These are phyloP conservation scores for Ascochyta clinopodiicola DNA, from an alignment of 2,329 filamentous ascomycete genomes.

Conservation along the genomic window DNA sequence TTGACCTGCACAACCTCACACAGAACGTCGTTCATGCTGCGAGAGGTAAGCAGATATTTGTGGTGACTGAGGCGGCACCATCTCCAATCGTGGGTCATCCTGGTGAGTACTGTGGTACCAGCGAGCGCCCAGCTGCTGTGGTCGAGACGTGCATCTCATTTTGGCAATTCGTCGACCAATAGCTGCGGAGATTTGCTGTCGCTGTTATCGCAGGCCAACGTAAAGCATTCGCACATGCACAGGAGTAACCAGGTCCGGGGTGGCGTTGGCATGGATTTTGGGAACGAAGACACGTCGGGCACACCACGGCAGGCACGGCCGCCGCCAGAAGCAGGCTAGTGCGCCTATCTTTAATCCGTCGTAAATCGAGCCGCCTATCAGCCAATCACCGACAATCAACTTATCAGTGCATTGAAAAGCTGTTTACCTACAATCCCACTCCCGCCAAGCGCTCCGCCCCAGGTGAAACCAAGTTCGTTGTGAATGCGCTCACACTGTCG, in stretches of 20 bases:
- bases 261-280: constrained; percentile 10
- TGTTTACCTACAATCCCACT: constrained; percentile 23
- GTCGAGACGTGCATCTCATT: constrained; percentile 7
- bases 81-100: constrained; percentile 3
- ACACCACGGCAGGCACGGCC: constrained; percentile 13
- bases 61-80: background rate
- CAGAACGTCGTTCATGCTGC: background rate
- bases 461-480: constrained; percentile 28
- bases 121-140: constrained; percentile 10
- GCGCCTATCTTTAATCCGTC: constrained; percentile 4
- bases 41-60: background rate
- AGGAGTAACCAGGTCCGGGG: constrained; percentile 12
- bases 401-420: constrained; percentile 23
- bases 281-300: constrained; percentile 3
- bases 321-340: constrained; percentile 11
- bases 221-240: constrained; percentile 16
- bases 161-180: constrained; percentile 8
- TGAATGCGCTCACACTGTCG: constrained; percentile 10
- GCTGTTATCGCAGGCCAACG: constrained; percentile 17
- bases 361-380: constrained; percentile 1
- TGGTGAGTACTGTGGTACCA: background rate
- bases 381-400: constrained; percentile 18
- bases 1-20: constrained; percentile 2
- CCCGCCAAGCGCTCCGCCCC: constrained; percentile 39
- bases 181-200: background rate